Evolutionary conservation across 73 alveolate species (phyloP), one percentile per base, ranked within the genome.

Genomic region (Paramecium biaurelia): DNA sequence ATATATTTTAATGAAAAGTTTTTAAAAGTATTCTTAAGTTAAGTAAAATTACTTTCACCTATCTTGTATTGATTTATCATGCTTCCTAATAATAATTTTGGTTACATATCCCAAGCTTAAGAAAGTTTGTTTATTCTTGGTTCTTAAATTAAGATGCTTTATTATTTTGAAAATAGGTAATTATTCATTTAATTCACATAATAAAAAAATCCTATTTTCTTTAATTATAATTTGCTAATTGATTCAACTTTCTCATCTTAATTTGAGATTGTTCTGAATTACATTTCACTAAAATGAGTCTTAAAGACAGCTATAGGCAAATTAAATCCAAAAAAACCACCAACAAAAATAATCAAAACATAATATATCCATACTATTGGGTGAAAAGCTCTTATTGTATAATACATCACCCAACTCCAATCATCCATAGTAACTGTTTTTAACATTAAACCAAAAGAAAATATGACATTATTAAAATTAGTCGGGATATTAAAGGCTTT

Each of bases 301-400:
- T 74, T 74, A 20, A 74, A 41, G 12, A 74, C 59, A 9, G 87
- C 87, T 10, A 74, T 74, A 34, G 59, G 67, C 11, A 74, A 28
- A 74, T 74, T 74, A 20, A 74, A 74, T 37, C 87, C 87, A 74
- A 74, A 74, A n/a, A 74, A 37, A 6, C 87, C 87, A 14, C 87
- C 87, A 15, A 74, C 87, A n/a, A 74, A 74, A 0, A 74, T 74
- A 11, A 74, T 74, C 67, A 74, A 74, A 0, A 74, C 87, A 74
- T 37, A 74, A 74, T 74, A 74, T 5, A 74, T 41, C 87, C 87
- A 74, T 5, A 74, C 87, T 2, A 34, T 74, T 9, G 87, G 59
- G 35, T 74, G 57, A 74, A 74, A 74, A 2, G 87, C 37, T 37
- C 87, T 74, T n/a, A 74, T 37, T 4, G 87, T 41, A 10, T 37